Evolutionary conservation across 1,139 yeast species (phyloP), one percentile per base, ranked within the genome.

Genomic region (Tardiomyces blankii): DNA sequence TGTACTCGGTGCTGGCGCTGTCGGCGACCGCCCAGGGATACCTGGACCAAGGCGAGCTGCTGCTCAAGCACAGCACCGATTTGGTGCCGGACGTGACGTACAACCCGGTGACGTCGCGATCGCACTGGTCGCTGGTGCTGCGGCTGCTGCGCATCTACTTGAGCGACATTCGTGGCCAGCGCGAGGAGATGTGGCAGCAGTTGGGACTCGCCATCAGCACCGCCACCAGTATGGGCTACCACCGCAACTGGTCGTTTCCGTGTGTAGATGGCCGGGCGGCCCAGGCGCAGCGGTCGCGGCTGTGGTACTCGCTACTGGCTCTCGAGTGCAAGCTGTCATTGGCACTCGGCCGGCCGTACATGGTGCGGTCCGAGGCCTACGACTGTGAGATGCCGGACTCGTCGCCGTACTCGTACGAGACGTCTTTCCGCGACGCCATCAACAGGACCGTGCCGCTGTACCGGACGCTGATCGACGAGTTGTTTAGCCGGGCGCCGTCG

Each of bases 171-270:
- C 30, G 45, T 18, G 56, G 56, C 3, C 42, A 48, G 35, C 46
- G 46, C 32, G 56, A 53, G 42, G 51, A 48, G 40, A 49, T 49
- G 14, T 53, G 56, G 56, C 40, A 47, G 12, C 45, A 45, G 18
- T 39, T 51, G 16, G 54, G 51, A 11, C 39, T 46, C 38, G 52
- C 51, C 19, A 50, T 53, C 38, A 42, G 41, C 28, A 42, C 45
- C 9, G 56, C 56, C 13, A 48, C 48, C 18, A 47, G 49, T 7
- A 53, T 53, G 56, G 56, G 56, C 9, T 51, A 48, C 41, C 56
- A 53, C 43, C 50, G 56, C 2, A 44, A 50, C 25, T 49, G 54
- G 54, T 39, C 41, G n/a, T 44, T 14, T 42, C 35, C 35, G n/a
- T 12, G 35, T 5, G 35, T 5, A 3, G 3, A 14, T 5, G 11